These are phyloP conservation scores for Penicillium coffeae DNA, from an alignment of 495 filamentous ascomycete species.

Conservation along the genomic window DNA sequence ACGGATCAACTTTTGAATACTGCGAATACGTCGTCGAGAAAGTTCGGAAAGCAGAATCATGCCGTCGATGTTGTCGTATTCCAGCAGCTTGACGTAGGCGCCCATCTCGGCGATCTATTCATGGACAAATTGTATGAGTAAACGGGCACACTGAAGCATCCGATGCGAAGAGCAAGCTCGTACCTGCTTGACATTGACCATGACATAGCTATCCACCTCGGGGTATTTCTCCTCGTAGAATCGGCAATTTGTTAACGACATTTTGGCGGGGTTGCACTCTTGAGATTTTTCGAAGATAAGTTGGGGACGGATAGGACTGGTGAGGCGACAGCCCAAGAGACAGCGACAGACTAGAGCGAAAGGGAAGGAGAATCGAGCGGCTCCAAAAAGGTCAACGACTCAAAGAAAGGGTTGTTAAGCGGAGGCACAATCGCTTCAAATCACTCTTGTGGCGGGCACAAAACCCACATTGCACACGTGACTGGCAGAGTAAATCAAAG, in stretches of 20 bases:
- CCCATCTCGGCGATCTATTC: constrained; percentile 97
- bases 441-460: constrained; percentile 45
- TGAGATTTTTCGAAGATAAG: constrained; percentile 23
- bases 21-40: constrained; percentile 91
- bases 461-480: constrained; percentile 38
- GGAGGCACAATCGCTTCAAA: constrained; percentile 37
- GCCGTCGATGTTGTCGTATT: constrained; percentile 99
- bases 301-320: constrained; percentile 13
- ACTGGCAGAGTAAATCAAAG: not conserved
- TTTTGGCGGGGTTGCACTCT: constrained; percentile 54
- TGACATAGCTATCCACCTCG: constrained; percentile 98
- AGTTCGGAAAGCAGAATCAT: constrained; percentile 98
- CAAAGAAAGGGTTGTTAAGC: constrained; percentile 13
- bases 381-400: constrained; percentile 7
- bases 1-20: constrained; percentile 97
- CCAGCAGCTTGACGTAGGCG: constrained; percentile 97
- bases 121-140: not conserved
- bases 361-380: constrained; percentile 5
- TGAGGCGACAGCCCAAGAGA: constrained; percentile 18
- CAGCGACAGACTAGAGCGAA: constrained; percentile 7
- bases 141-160: not conserved
- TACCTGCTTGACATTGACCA: constrained; percentile 97
- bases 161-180: constrained; percentile 12
- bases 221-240: constrained; percentile 99
- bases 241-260: constrained; percentile 98